Base-by-base conservation (phyloP, 352 stramenopile species). In the Globisporangium alternatum region DNA sequence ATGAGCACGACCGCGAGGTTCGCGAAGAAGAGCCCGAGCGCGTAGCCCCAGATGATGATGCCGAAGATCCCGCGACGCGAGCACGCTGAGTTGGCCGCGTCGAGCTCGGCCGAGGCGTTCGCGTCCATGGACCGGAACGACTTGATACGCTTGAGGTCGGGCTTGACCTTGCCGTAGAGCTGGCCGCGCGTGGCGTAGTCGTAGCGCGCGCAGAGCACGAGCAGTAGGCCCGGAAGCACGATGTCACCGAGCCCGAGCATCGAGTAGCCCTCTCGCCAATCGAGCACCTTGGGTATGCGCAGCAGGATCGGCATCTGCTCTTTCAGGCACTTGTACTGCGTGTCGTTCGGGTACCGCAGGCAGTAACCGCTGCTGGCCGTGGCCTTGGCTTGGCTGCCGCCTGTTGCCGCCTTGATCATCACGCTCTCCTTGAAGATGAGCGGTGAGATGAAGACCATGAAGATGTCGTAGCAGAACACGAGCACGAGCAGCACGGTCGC, bases 191-290 rank as follows among this genome's bases (percentile, higher is more conserved):
- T 93, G 35, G 84, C 78, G 54, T 95, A 97, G 86, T 99, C 97
- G 62, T 97, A 98, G 35, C 96, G 88, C 28, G 91, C 87, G 12
- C 92, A 96, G 72, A 99, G 98, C 37, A 96, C 94, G n/a, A 99
- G 71, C 45, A 99, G 70, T 45, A 99, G 78, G 0, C 97, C 97
- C 12, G 96, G 95, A 10, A 99, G 65, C 12, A 98, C 95, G 69
- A 99, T 98, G 79, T 99, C 96, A 17, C 97, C 97, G 1, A 99
- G 71, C 15, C 97, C 96, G n/a, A 99, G 76, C 77, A 99, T 92
- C 21, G 83, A 92, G 44, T 88, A 85, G 4, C 96, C 95, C 35
- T 90, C 86, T 44, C 88, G 82, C 83, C 97, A 98, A 80, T 98
- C 94, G 33, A 89, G 74, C 62, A 98, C 70, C 60, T 97, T 93